Evolutionary conservation across 2,329 filamentous ascomycete genomes (phyloP).

Genomic region (Fusarium haematococcum): DNA sequence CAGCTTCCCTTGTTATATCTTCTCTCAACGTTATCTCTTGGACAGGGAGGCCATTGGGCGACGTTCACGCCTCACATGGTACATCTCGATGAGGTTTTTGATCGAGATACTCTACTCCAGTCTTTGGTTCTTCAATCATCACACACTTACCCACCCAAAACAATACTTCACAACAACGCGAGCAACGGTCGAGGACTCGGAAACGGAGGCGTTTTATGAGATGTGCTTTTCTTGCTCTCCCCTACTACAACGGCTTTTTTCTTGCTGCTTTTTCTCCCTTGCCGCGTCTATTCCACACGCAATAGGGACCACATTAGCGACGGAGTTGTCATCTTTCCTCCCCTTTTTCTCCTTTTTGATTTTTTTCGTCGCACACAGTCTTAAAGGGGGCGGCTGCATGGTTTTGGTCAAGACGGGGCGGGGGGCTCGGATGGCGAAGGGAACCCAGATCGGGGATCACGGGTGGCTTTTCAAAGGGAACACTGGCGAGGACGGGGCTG

Average conservation of each 20-base stretch:
- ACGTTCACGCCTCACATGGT: not conserved
- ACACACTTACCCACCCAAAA: not conserved
- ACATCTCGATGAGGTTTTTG: not conserved
- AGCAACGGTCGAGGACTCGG: conserved; percentile 34
- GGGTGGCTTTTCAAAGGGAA: conserved; percentile 5
- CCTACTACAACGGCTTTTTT: conserved; percentile 7
- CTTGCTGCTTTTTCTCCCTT: conserved; percentile 9
- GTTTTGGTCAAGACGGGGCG: conserved; percentile 24
- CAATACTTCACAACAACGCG: conserved; percentile 22
- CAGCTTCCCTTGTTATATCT: not conserved
- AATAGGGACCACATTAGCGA: conserved; percentile 51
- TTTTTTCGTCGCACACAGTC: conserved; percentile 1
- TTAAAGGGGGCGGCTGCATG: conserved; percentile 23
- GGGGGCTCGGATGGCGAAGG: conserved; percentile 4
- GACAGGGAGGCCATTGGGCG: not conserved
- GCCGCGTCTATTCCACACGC: conserved; percentile 10
- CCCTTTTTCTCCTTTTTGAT: not conserved
- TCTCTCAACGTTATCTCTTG: not conserved
- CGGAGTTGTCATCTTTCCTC: conserved; percentile 48
- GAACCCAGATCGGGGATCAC: conserved; percentile 1
- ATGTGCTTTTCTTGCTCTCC: conserved; percentile 17
- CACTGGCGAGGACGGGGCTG: conserved; percentile 7
- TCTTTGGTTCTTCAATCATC: not conserved
- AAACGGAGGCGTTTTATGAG: conserved; percentile 32
- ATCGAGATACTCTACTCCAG: not conserved